phyloP scores from a whole-genome alignment of 345 rosid genomes.

The Bruguiera sexangula region DNA sequence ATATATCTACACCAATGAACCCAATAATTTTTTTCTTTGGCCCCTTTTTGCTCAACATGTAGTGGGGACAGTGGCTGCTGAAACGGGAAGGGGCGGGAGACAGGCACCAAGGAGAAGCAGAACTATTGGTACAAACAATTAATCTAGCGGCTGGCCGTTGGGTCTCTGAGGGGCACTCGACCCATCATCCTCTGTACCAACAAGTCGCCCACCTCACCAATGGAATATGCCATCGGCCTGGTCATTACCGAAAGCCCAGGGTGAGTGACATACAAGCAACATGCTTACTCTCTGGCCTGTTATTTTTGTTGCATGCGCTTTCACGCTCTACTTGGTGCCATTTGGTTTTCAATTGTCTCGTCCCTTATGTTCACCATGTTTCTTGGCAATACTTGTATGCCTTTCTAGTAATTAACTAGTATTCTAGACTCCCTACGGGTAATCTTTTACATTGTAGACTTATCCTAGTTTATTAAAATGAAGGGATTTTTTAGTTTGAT shows the following conservation, averaged over 20 bases:
- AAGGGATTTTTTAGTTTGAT: no score
- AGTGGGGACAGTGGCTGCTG: slow-evolving; percentile 85
- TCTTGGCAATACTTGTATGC: no score
- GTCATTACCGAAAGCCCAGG: slow-evolving; percentile 38
- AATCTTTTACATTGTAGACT: no score
- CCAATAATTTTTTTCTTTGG: no score
- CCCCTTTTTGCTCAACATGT: not conserved
- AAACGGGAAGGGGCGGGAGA: slow-evolving; percentile 59
- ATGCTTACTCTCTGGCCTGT: no score
- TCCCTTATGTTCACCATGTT: no score
- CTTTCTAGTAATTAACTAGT: no score
- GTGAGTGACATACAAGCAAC: slow-evolving; percentile 26
- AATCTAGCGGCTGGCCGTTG: slow-evolving; percentile 33
- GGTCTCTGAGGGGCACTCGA: slow-evolving; percentile 26
- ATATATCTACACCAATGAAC: no score
- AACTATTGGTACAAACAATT: slow-evolving; percentile 58
- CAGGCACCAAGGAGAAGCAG: slow-evolving; percentile 47
- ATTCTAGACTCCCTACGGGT: no score
- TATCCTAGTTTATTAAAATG: no score
- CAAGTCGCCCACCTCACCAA: slow-evolving; percentile 46
- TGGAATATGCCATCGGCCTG: slow-evolving; percentile 33
- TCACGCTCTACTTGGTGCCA: no score
- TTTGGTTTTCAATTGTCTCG: not conserved
- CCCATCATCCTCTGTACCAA: slow-evolving; percentile 34
- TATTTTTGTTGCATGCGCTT: no score